Conservation (phyloP, 2,329 filamentous ascomycete genomes). For the Arthrobotrys iridis region DNA sequence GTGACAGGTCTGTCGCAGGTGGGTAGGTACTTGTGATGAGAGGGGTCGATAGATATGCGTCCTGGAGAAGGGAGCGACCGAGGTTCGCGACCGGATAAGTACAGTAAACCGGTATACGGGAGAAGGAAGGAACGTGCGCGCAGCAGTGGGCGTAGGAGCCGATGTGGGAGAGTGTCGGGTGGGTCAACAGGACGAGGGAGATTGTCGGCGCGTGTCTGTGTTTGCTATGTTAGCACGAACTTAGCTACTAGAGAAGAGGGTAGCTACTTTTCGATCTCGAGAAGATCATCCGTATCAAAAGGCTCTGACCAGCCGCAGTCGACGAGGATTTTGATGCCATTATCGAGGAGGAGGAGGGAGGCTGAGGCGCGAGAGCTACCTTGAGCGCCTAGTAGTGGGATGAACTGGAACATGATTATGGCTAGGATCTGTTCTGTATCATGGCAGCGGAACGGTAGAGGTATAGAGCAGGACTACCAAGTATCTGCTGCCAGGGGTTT, state of each 20-base stretch:
- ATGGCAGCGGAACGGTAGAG: neutral
- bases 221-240: neutral
- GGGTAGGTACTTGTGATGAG: slow-evolving; percentile 52
- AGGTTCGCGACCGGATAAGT: slow-evolving; percentile 93
- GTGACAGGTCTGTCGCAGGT: slow-evolving; percentile 64
- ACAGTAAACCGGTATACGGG: slow-evolving; percentile 91
- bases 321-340: slow-evolving; percentile 92
- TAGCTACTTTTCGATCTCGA: slow-evolving; percentile 85
- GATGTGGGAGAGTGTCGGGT: slow-evolving; percentile 89
- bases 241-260: slow-evolving; percentile 10
- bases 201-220: slow-evolving; percentile 87
- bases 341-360: slow-evolving; percentile 95
- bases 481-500: no score
- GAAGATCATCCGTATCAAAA: slow-evolving; percentile 83
- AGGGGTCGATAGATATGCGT: slow-evolving; percentile 89
- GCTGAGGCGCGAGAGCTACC: slow-evolving; percentile 87
- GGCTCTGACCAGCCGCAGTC: slow-evolving; percentile 96
- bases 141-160: slow-evolving; percentile 96
- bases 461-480: neutral
- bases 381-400: slow-evolving; percentile 88
- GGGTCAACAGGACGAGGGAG: slow-evolving; percentile 91
- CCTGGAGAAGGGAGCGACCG: slow-evolving; percentile 87
- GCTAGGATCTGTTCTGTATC: slow-evolving; percentile 3
- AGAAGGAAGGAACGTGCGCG: slow-evolving; percentile 93
- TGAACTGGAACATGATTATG: slow-evolving; percentile 90